Percentiles rank a stretch among this genome's conserved stretches.
phyloP scores from a whole-genome alignment of 2,329 filamentous ascomycete genomes.

The Phialocephala sp. region DNA sequence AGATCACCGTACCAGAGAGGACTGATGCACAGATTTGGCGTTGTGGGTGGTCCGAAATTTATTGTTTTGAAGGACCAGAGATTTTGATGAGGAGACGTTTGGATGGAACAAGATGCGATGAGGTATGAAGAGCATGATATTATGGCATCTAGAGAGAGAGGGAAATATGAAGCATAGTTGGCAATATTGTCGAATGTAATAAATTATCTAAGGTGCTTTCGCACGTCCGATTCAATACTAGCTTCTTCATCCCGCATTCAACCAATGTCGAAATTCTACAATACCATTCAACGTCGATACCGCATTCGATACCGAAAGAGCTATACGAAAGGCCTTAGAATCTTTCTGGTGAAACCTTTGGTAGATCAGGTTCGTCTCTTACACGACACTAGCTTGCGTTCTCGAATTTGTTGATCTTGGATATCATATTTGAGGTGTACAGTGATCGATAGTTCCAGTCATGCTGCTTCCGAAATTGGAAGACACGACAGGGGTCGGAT shows the following conservation, averaged over 20 bases:
- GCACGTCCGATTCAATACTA: background rate
- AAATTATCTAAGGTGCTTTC: background rate
- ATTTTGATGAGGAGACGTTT: background rate
- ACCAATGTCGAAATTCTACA: background rate
- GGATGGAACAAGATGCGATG: background rate
- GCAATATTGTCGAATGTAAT: background rate
- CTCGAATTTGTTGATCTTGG: no score
- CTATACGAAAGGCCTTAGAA: no score
- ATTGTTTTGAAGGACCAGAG: background rate
- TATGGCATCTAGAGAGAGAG: background rate
- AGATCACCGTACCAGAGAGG: background rate
- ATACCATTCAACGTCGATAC: no score
- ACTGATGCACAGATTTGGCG: conserved; percentile 14
- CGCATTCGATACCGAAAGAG: no score
- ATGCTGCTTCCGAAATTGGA: background rate
- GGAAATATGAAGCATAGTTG: background rate
- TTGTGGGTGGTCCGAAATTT: background rate
- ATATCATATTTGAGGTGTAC: no score
- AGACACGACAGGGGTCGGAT: background rate
- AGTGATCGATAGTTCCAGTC: no score
- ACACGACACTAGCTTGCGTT: no score
- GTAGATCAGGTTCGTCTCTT: no score
- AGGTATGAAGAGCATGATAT: background rate
- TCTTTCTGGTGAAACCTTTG: no score
- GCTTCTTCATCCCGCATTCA: background rate